phyloP scores from a whole-genome alignment of 345 rosid species.

The Hibiscus mutabilis region DNA sequence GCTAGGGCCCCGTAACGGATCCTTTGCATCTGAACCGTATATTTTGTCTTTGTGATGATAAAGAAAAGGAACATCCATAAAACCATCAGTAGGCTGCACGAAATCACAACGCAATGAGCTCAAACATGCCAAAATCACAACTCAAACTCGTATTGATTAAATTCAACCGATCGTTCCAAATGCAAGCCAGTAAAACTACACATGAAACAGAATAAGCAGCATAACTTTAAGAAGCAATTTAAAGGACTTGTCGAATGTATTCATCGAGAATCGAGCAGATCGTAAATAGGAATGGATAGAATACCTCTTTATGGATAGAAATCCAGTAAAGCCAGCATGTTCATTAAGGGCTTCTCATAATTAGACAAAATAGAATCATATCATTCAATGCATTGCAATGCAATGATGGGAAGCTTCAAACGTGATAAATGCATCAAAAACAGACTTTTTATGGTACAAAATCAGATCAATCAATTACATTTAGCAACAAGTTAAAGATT shows the following conservation, averaged over 20 bases:
- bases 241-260: conserved; percentile 1
- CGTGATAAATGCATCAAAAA: not conserved
- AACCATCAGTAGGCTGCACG: conserved; percentile 34
- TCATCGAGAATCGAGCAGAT: conserved; percentile 6
- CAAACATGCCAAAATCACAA: not conserved
- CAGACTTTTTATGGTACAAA: not conserved
- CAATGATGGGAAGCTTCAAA: not conserved
- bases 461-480: conserved; percentile 8
- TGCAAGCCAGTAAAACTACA: not conserved
- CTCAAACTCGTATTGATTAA: not conserved
- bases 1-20: conserved; percentile 35
- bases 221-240: not conserved
- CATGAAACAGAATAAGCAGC: not conserved
- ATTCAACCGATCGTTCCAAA: not conserved
- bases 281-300: not conserved
- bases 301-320: not conserved
- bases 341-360: not conserved
- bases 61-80: conserved; percentile 27
- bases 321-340: not conserved
- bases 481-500: not conserved
- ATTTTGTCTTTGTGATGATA: conserved; percentile 25
- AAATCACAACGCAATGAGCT: conserved; percentile 5
- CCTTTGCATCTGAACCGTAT: conserved; percentile 33
- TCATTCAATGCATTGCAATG: not conserved
- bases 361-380: not conserved